Conservation (phyloP, 2,329 filamentous ascomycete species). For the Monosporascus sp. region DNA sequence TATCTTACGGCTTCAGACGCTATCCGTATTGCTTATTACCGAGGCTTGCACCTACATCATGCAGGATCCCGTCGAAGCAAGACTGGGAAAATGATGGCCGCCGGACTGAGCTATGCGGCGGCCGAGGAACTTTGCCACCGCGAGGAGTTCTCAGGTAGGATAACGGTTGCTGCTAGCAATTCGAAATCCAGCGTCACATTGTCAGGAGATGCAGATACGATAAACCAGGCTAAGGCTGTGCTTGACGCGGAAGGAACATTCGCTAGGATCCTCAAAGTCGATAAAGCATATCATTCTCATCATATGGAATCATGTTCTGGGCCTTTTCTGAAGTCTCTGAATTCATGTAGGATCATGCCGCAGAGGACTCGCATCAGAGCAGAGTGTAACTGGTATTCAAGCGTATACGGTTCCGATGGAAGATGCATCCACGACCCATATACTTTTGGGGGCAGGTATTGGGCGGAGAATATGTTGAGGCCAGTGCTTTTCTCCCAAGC, state of each 20-base stretch:
- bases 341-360: not conserved
- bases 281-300: conserved; percentile 23
- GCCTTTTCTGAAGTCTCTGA: not conserved
- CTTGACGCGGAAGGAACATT: conserved; percentile 13
- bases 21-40: conserved; percentile 24
- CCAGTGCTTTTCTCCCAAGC: not conserved
- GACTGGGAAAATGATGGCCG: conserved; percentile 34
- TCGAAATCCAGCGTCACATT: conserved; percentile 22
- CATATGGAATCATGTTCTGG: not conserved
- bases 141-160: conserved; percentile 15
- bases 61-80: not conserved
- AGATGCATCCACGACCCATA: no score
- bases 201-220: conserved; percentile 19
- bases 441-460: not conserved
- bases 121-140: conserved; percentile 9
- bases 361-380: not conserved
- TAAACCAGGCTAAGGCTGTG: conserved; percentile 12
- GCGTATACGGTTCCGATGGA: not conserved
- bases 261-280: conserved; percentile 19
- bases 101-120: conserved; percentile 27
- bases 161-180: conserved; percentile 22
- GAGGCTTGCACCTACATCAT: not conserved
- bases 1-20: conserved; percentile 26
- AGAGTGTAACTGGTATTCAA: not conserved
- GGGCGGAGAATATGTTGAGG: not conserved